Percentiles rank a stretch among this genome's conserved stretches.
Evolutionary conservation across 768 basidiomycete genomes (phyloP).

Genomic region (Rhodotorula diobovata): DNA sequence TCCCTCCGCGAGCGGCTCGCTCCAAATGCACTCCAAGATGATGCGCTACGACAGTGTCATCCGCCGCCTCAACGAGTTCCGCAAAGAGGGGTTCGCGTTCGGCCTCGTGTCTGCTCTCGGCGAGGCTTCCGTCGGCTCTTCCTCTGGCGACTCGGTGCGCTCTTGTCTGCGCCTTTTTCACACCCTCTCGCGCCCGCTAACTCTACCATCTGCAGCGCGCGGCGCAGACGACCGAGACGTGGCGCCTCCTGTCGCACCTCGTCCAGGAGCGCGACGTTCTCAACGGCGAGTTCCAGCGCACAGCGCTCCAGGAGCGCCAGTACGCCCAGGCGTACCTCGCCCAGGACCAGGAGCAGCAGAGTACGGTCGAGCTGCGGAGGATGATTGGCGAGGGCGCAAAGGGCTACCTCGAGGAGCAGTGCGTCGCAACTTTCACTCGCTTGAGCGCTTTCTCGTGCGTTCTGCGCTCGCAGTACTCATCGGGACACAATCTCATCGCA

Average conservation of each 20-base stretch:
- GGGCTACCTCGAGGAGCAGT: conserved; percentile 79
- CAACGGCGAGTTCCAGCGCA: conserved; percentile 45
- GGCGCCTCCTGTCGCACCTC: conserved; percentile 47
- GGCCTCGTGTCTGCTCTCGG: conserved; percentile 52
- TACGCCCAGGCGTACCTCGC: conserved; percentile 70
- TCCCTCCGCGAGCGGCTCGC: conserved; percentile 5
- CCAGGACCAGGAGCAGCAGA: conserved; percentile 56
- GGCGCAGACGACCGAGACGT: conserved; percentile 46
- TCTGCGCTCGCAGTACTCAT: neutral
- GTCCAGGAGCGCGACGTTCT: conserved; percentile 47
- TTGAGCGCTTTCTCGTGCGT: neutral
- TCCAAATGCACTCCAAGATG: conserved; percentile 74
- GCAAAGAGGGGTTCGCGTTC: conserved; percentile 49
- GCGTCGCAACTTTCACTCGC: conserved; percentile 33
- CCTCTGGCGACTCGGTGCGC: conserved; percentile 20
- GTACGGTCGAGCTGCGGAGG: conserved; percentile 61
- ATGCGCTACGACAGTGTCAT: conserved; percentile 88
- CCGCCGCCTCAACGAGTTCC: conserved; percentile 67
- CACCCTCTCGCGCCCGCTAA: neutral
- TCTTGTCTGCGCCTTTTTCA: neutral
- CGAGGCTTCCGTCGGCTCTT: conserved; percentile 33
- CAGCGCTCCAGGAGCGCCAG: conserved; percentile 73
- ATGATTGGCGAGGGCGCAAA: conserved; percentile 74
- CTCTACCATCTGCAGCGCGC: conserved; percentile 40
- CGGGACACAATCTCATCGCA: conserved; percentile 3